These are phyloP conservation scores for Berberis vulgaris DNA, from an alignment of 164 flowering plant species.

Conservation along the genomic window DNA sequence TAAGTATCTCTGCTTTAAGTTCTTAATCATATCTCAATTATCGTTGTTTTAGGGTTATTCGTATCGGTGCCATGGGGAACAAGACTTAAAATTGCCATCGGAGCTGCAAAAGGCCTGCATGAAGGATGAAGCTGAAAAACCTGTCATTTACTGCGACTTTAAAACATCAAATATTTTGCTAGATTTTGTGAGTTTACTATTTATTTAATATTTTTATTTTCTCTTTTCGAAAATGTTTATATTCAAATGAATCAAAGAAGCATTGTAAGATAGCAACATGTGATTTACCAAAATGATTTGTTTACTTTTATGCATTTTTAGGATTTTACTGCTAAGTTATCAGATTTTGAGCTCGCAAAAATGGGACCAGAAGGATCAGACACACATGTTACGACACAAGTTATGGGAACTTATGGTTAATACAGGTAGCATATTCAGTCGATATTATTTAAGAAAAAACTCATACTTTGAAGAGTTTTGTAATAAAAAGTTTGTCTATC, in stretches of 20 bases:
- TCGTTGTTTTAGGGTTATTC: conserved; percentile 45
- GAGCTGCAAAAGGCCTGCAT: conserved; percentile 94
- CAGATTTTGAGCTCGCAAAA: conserved; percentile 92
- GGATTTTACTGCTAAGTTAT: conserved; percentile 89
- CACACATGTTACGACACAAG: conserved; percentile 90
- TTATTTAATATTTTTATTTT: neutral
- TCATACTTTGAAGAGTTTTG: too few species aligned
- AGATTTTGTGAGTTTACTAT: conserved; percentile 40
- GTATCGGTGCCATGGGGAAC: conserved; percentile 82
- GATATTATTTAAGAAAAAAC: too few species aligned
- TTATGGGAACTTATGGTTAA: conserved; percentile 97
- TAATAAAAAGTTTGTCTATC: too few species aligned
- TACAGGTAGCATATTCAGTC: conserved; percentile 43
- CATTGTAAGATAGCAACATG: neutral
- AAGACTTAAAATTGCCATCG: conserved; percentile 73
- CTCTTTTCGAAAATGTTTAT: neutral
- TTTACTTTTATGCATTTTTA: conserved; percentile 6
- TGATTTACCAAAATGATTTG: neutral
- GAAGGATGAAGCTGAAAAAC: conserved; percentile 78
- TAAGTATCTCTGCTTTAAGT: too few species aligned
- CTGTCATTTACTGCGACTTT: conserved; percentile 93
- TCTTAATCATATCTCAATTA: too few species aligned
- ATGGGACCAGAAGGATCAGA: conserved; percentile 98
- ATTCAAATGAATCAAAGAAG: neutral
- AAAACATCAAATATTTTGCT: conserved; percentile 88